Base-by-base conservation (phyloP, 768 basidiomycete genomes). In the Macrolepiota albuminosa region DNA sequence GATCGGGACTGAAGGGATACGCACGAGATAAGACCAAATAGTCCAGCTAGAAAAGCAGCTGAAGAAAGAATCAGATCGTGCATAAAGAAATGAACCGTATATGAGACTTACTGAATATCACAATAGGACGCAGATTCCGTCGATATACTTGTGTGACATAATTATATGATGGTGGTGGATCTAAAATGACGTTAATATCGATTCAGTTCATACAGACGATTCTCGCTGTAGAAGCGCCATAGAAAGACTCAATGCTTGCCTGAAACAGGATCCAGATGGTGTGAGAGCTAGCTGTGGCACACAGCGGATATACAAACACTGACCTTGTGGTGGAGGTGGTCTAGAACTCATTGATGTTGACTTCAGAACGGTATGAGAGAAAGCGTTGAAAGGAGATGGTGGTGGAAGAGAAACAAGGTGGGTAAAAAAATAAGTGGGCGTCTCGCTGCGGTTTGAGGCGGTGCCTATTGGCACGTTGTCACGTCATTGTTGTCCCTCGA, bases 11-110 rank as follows among this genome's bases (percentile, higher is more conserved):
- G 5, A 42, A 47, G 51, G 6, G 34, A 0, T 26, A 78, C 89
- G 72, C 69, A 91, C 89, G 81, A 81, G 60, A 83, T 71, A 9
- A 91, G 71, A 26, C 81, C 66, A 85, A 88, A 91, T 16, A 90
- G 57, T 6, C 79, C 82, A 26, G 74, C 76, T 26, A 86, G 36
- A 47, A 80, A 60, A 2, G 80, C 74, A 52, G 74, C 81, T 82
- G 58, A 4, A 36, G 16, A 16, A 14, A 39, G 56, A 40, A 49
- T 26, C 18, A 11, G 18, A 40, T 45, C 29, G 8, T 11, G n/a
- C 10, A 36, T 7, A 49, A 42, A 7, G 3, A 53, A 29, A 34
- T 29, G 54, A 5, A 56, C 11, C 8, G 24, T 45, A 2, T 8
- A 48, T 42, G 37, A 42, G 40, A 64, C 67, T 10, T 45, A 76